Base-by-base conservation (phyloP, 148 eudicot genomes). In the Camellia japonica region DNA sequence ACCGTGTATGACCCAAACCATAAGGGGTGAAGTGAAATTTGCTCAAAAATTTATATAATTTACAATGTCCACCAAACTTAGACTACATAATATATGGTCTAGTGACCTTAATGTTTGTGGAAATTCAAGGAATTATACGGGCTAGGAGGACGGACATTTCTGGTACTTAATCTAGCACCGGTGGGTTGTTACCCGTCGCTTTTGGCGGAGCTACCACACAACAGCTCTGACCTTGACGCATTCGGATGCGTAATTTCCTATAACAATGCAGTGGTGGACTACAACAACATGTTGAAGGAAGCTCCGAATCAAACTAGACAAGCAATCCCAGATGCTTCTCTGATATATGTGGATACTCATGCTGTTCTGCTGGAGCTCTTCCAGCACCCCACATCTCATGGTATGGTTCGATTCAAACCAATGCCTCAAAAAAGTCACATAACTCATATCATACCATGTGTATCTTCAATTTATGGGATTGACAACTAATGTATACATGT, bases 101-200 rank as follows among this genome's bases (percentile, higher is more conserved):
- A 74, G 38, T 30, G 38, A 30, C 38, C 38, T 30, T 30, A 30
- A 30, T 74, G 73, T 7, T 78, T 58, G 18, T 38, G 59, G 52
- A 38, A 79, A 56, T 75, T 80, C 38, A 81, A 95, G 99, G 97
- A 90, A 12, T 46, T 93, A 23, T 86, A 93, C 66, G 81, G 69
- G 20, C 49, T 93, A 60, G 99, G 97, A 4, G 97, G 93, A 18
- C 81, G 92, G 5, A 84, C 93, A 73, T 93, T 95, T 80, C 82
- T 91, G 86, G 97, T 93, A 49, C 82, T 90, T 20, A 95, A 95
- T 65, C 88, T 95, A 18, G 99, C 97, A 58, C 99, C 97, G 20
- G 85, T 93, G 16, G 97, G 97, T 46, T 95, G 97, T 73, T 93
- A 90, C 75, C 95, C 97, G 1, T 79, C 93, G 13, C 88, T 90